Base-by-base conservation (phyloP, 1,284 basidiomycete species). In the Fomitopsis palustris region DNA sequence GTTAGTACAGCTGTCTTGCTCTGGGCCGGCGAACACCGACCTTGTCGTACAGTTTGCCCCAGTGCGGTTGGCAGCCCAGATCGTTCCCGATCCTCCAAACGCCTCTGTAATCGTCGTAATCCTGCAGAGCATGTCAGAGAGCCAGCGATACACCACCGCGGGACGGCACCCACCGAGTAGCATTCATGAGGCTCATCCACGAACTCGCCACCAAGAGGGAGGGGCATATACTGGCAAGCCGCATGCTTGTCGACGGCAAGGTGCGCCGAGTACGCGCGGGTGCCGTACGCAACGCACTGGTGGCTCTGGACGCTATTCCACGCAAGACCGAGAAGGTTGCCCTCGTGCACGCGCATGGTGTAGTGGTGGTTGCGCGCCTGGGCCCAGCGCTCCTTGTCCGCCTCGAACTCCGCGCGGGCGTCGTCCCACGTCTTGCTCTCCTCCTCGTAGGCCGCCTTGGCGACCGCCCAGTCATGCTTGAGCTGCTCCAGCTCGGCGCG, bases 31-130 rank as follows among this genome's bases (percentile, higher is more conserved):
- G 9, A 4, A 14, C 3, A 16, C 47, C n/a, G 29, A 57, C 55
- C 55, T 57, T 57, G n/a, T 52, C 29, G 19, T 57, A 39, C 33
- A 57, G 12, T 17, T 17, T 9, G 10, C 55, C 55, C 55, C 55
- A 57, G 23, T 51, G 10, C 2, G 55, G 55, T 35, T 25, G 37
- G 37, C 55, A 57, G 7, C 27, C 55, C 14, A 21, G 8, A 16
- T 52, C 54, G 21, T 42, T 37, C 4, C 12, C 10, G 14, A 47
- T n/a, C 2, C 5, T 23, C 45, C 45, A 47, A 16, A 16, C 19
- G 21, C 45, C 17, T 29, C 3, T 17, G 21, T 17, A 29, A 14
- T 10, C n/a, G 8, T 29, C 45, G 16, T 23, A 19, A 4, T 45
- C 42, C 42, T 45, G 42, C 23, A 21, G 6, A 3, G 4, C 45